Evolutionary conservation across 495 filamentous ascomycete species (phyloP).

Genomic region (Penicillium pulvis): DNA sequence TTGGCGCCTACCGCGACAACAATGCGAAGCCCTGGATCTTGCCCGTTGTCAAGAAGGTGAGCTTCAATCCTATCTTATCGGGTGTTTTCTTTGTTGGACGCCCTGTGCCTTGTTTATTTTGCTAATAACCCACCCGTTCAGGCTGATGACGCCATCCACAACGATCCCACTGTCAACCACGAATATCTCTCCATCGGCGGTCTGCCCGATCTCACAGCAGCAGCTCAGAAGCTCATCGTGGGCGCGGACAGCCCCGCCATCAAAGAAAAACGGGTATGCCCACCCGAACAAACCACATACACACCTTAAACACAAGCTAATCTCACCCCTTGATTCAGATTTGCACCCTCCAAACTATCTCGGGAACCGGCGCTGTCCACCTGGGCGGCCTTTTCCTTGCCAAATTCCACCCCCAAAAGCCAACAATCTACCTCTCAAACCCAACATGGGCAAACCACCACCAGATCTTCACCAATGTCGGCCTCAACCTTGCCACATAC

Average conservation of each 20-base stretch:
- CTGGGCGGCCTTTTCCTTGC: conserved; percentile 59
- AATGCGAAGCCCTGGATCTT: conserved; percentile 98
- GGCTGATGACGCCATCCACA: conserved; percentile 86
- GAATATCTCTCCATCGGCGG: conserved; percentile 98
- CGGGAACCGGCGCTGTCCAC: conserved; percentile 61
- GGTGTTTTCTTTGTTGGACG: background rate
- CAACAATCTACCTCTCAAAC: conserved; percentile 82
- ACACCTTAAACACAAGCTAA: background rate
- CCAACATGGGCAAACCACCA: conserved; percentile 99
- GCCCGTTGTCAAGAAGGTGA: conserved; percentile 93
- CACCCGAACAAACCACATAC: background rate
- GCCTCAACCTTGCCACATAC: conserved; percentile 75
- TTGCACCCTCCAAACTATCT: conserved; percentile 59
- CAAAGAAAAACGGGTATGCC: conserved; percentile 73
- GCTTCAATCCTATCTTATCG: conserved; percentile 16
- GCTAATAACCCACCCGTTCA: conserved; percentile 35
- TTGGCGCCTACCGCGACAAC: conserved; percentile 95
- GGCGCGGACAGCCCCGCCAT: conserved; percentile 79
- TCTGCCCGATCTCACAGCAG: conserved; percentile 77
- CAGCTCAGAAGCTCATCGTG: conserved; percentile 87
- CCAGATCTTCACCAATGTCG: conserved; percentile 96
- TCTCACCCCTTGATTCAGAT: conserved; percentile 30
- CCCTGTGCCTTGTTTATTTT: background rate
- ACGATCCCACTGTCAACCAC: conserved; percentile 89
- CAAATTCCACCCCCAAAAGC: conserved; percentile 57